Evolutionary conservation across 179 eudicot genomes (phyloP).

Genomic region (Gypsophila paniculata): DNA sequence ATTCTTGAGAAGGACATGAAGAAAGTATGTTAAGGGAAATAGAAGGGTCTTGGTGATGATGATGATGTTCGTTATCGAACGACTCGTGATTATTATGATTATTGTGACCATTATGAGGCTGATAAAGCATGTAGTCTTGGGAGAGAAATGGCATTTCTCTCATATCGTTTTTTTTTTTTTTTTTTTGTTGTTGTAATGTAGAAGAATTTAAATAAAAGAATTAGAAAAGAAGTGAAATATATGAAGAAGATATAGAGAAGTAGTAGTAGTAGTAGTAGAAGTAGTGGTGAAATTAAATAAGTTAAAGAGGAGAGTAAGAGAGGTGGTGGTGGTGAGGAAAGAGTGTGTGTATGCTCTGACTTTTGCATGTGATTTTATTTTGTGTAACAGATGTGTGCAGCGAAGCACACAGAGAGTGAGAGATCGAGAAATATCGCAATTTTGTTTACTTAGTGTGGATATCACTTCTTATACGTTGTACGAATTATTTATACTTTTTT

Average conservation of each 20-base stretch:
- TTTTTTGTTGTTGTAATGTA: neutral
- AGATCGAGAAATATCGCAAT: slow-evolving; percentile 16
- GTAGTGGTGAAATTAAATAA: neutral
- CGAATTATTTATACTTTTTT: too few relatives aligned
- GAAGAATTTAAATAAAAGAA: neutral
- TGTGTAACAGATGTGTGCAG: slow-evolving; percentile 29
- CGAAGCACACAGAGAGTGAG: slow-evolving; percentile 18
- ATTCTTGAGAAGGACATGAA: slow-evolving; percentile 35
- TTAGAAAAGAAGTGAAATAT: neutral
- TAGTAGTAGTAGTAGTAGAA: neutral
- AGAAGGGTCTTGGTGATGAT: slow-evolving; percentile 29
- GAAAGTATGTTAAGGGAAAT: slow-evolving; percentile 32
- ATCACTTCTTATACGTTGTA: neutral
- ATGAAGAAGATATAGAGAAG: neutral
- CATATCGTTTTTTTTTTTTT: neutral
- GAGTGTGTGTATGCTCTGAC: slow-evolving; percentile 23
- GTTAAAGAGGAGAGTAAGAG: neutral
- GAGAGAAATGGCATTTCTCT: slow-evolving; percentile 38
- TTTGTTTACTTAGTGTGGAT: neutral
- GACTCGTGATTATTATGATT: slow-evolving; percentile 21
- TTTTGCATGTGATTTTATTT: slow-evolving; percentile 37
- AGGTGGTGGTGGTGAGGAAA: neutral
- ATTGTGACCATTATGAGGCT: slow-evolving; percentile 14
- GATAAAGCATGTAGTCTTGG: slow-evolving; percentile 33
- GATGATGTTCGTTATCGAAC: slow-evolving; percentile 22